Percentiles rank a stretch among this genome's conserved stretches.
phyloP scores from a whole-genome alignment of 169 alveolate genomes.

The Plasmodium coatneyi region DNA sequence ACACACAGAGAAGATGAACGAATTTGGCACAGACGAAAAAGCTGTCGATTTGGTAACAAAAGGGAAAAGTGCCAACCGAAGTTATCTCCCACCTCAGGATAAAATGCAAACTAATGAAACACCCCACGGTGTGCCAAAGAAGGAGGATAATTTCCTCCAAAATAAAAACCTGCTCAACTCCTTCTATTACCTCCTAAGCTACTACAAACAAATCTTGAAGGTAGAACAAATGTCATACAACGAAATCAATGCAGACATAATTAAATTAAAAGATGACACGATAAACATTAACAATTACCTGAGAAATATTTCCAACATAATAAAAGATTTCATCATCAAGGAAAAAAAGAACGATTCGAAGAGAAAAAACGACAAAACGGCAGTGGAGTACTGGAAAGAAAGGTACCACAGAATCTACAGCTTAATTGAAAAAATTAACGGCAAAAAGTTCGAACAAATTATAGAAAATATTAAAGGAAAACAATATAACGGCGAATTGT shows the following conservation, averaged over 20 bases:
- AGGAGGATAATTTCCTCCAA: slow-evolving; percentile 1
- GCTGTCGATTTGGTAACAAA: not conserved
- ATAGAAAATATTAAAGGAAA: slow-evolving; percentile 60
- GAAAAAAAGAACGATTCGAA: slow-evolving; percentile 51
- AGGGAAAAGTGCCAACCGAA: not conserved
- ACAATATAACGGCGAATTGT: slow-evolving; percentile 30
- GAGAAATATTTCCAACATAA: slow-evolving; percentile 32
- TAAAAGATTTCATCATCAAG: slow-evolving; percentile 40
- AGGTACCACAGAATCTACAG: slow-evolving; percentile 35
- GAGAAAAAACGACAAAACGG: slow-evolving; percentile 58
- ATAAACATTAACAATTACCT: slow-evolving; percentile 45
- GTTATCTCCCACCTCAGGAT: not conserved
- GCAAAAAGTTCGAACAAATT: slow-evolving; percentile 65
- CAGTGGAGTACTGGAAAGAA: slow-evolving; percentile 55
- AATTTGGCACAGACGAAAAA: not conserved
- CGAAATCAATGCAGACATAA: slow-evolving; percentile 48
- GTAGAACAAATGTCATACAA: slow-evolving; percentile 49
- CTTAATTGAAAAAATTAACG: slow-evolving; percentile 63
- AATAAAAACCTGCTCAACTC: slow-evolving; percentile 29
- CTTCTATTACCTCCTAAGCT: slow-evolving; percentile 35
- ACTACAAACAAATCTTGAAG: slow-evolving; percentile 58
- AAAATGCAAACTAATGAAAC: not conserved
- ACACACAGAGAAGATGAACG: not conserved
- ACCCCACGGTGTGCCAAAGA: not conserved
- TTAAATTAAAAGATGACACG: slow-evolving; percentile 53